phyloP scores from a whole-genome alignment of 2,329 filamentous ascomycete species.

The Talaromyces verruculosus region DNA sequence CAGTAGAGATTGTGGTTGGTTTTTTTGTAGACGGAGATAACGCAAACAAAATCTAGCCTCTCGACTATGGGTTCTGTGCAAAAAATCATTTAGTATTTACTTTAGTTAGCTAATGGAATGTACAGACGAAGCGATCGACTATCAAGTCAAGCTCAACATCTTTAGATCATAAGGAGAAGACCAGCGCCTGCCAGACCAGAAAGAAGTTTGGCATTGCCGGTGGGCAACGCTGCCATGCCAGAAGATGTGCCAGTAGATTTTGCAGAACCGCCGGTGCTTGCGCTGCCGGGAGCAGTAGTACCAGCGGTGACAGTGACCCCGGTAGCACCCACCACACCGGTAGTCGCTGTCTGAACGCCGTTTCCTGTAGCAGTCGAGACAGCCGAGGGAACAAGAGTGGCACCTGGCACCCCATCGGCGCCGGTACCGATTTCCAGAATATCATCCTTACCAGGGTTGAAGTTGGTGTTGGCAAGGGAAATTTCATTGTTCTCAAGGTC shows the following conservation, averaged over 20 bases:
- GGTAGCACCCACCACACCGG: not conserved
- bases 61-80: not conserved
- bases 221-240: constrained; percentile 23
- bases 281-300: not conserved
- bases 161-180: constrained; percentile 25
- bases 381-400: constrained; percentile 12
- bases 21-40: not conserved
- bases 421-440: constrained; percentile 37
- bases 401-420: constrained; percentile 21
- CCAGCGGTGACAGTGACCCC: not conserved
- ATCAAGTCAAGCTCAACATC: constrained; percentile 24
- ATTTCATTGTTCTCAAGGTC: constrained; percentile 69
- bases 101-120: not conserved
- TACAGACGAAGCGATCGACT: not conserved
- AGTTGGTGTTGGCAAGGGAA: constrained; percentile 64
- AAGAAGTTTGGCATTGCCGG: constrained; percentile 23
- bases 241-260: constrained; percentile 19
- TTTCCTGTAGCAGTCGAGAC: constrained; percentile 20
- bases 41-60: not conserved
- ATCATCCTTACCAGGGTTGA: constrained; percentile 43
- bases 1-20: not conserved
- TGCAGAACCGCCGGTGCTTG: not conserved
- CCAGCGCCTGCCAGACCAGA: constrained; percentile 27
- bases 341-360: constrained; percentile 7
- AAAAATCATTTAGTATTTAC: not conserved